Base-by-base conservation (phyloP, 2,329 filamentous ascomycete species). In the Lanzia echinophila region DNA sequence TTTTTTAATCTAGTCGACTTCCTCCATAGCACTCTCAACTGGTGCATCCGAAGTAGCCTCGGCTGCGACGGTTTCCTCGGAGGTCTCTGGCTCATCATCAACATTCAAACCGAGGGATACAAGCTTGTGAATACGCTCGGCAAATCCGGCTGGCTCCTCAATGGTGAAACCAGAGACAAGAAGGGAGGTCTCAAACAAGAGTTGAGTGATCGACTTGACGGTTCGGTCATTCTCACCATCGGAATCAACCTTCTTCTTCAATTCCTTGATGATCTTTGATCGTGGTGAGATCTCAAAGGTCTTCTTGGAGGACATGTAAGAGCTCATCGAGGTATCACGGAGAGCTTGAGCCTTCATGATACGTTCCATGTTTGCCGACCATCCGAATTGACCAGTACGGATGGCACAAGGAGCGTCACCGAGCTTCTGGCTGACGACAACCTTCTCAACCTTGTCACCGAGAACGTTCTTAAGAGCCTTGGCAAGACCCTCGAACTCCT, bases 281-380 rank as follows among this genome's bases (percentile, higher is more conserved):
- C 94, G 92, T 74, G 94, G 94, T n/a, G 94, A 97, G 77, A 99
- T 97, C 82, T 99, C 94, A 67, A 99, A 97, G 32, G 94, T 99
- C 90, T 99, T 99, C 91, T 99, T 99, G 73, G 92, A 97, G 64
- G 90, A 95, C 94, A 99, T 99, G 88, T 99, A 99, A 68, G 90
- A 95, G 77, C 84, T 90, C 94, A 99, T 99, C 69, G 91, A 96
- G 66, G 94, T 99, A 79, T 99, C 94, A 79, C 94, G 94, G 70
- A 99, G 92, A 70, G 94, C 94, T 82, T 99, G 94, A 28, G 94
- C 94, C 87, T 99, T 99, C 94, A 99, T 99, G 86, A 99, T 99
- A 82, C 94, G 94, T 84, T 99, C 94, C 94, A 99, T 99, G 85
- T 99, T 99, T 72, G 94, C 94, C 55, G 92, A 97, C 94, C 94